Evolutionary conservation across 1,139 yeast species (phyloP).

Genomic region (Suhomyces atakaporum): DNA sequence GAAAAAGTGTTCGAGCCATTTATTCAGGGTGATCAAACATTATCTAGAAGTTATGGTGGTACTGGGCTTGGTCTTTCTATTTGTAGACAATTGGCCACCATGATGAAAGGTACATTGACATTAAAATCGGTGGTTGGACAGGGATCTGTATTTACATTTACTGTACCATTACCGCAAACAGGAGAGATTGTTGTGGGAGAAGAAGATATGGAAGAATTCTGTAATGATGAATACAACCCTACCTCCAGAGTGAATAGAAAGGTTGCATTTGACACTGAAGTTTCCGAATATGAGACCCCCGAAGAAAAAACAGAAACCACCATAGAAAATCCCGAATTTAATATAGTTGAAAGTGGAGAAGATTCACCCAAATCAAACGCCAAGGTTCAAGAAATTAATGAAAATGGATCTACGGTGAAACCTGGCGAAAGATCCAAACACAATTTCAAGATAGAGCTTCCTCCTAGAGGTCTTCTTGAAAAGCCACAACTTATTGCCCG

Average conservation of each 20-base stretch:
- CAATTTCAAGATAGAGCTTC: constrained; percentile 14
- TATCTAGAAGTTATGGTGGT: constrained; percentile 90
- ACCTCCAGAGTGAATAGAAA: constrained; percentile 37
- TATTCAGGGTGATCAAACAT: constrained; percentile 94
- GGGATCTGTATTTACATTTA: constrained; percentile 80
- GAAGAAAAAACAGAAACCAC: constrained; percentile 3
- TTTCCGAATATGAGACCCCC: constrained; percentile 1
- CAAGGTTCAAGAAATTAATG: neutral
- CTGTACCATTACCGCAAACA: constrained; percentile 74
- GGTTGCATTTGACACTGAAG: constrained; percentile 32
- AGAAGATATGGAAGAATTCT: constrained; percentile 40
- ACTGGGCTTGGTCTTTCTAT: constrained; percentile 94
- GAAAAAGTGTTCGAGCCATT: constrained; percentile 92
- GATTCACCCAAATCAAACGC: constrained; percentile 1
- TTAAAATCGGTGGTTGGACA: constrained; percentile 68
- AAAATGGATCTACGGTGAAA: neutral
- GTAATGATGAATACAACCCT: constrained; percentile 49
- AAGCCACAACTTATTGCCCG: constrained; percentile 50
- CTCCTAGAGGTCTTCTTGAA: constrained; percentile 26
- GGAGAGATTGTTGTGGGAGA: constrained; percentile 55
- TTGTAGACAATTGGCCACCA: constrained; percentile 83
- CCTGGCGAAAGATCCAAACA: constrained; percentile 4
- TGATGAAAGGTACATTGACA: constrained; percentile 84
- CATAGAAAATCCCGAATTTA: constrained; percentile 1
- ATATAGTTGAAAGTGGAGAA: neutral